phyloP scores from a whole-genome alignment of 2,329 filamentous ascomycete species.

The Neocatenulostroma microsporum region DNA sequence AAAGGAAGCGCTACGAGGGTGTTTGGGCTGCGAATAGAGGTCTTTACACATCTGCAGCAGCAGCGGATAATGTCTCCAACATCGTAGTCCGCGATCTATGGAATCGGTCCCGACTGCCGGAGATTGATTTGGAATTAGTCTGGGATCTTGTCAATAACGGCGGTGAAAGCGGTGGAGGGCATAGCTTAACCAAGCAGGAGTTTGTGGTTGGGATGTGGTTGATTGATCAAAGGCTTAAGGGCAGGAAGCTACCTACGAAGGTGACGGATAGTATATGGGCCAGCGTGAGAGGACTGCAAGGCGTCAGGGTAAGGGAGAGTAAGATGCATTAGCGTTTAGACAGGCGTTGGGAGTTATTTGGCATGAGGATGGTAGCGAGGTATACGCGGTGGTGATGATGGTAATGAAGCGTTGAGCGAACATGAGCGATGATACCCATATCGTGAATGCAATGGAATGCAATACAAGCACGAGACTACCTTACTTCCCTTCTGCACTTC shows the following conservation, averaged over 20 bases:
- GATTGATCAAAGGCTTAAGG: constrained; percentile 69
- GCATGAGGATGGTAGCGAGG: too few species aligned
- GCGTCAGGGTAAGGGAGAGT: constrained; percentile 30
- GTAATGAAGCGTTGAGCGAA: too few species aligned
- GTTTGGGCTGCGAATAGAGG: constrained; percentile 79
- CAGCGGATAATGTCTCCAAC: constrained; percentile 50
- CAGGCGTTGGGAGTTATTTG: too few species aligned
- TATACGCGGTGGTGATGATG: too few species aligned
- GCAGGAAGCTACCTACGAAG: constrained; percentile 64
- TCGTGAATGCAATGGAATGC: too few species aligned
- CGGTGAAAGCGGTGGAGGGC: constrained; percentile 45
- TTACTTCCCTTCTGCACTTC: too few species aligned
- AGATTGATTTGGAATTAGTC: constrained; percentile 63
- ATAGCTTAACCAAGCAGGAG: constrained; percentile 57
- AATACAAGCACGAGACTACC: too few species aligned
- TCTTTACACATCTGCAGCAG: too few species aligned
- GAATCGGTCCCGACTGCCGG: constrained; percentile 59
- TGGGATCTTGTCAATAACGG: constrained; percentile 65
- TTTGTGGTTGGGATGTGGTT: constrained; percentile 81
- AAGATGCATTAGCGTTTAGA: too few species aligned
- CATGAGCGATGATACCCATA: too few species aligned
- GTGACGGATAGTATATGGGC: constrained; percentile 70
- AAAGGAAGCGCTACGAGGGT: constrained; percentile 74
- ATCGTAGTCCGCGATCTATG: constrained; percentile 69
- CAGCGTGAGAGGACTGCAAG: constrained; percentile 48